A percentile compares a stretch with the other conserved stretches of the same genome.
phyloP scores from a whole-genome alignment of 2,329 filamentous ascomycete species.

The Fusarium annulatum region DNA sequence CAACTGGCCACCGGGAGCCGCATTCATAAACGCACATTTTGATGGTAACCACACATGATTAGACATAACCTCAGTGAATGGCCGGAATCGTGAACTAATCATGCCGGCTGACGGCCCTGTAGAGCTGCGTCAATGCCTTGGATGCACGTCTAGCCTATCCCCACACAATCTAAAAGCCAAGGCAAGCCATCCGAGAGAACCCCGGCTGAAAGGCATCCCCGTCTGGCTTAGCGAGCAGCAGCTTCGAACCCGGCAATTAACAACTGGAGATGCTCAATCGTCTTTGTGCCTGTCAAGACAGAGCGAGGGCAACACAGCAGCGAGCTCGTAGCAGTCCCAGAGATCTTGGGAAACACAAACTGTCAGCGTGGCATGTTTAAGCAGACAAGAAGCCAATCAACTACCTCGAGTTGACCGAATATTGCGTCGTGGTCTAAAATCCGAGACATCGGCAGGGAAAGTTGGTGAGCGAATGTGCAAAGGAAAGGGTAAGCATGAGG shows the following conservation, averaged over 20 bases:
- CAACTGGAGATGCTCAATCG: background rate
- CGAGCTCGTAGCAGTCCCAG: background rate
- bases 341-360: conserved; percentile 21
- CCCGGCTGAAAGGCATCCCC: conserved; percentile 33
- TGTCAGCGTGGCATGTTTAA: conserved; percentile 18
- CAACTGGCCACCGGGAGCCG: conserved; percentile 10
- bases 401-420: conserved; percentile 42
- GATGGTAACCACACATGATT: conserved; percentile 12
- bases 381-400: conserved; percentile 42
- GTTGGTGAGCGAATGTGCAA: conserved; percentile 25
- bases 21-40: conserved; percentile 4
- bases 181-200: conserved; percentile 37
- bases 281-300: conserved; percentile 19
- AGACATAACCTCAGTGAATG: conserved; percentile 18
- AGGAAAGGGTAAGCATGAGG: conserved; percentile 9
- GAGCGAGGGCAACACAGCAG: conserved; percentile 21
- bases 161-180: conserved; percentile 37
- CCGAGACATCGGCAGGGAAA: conserved; percentile 2
- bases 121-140: conserved; percentile 55
- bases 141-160: conserved; percentile 46
- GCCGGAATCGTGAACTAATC: conserved; percentile 27
- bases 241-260: background rate
- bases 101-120: conserved; percentile 45
- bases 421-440: conserved; percentile 16
- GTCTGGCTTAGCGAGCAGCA: conserved; percentile 18